Percentiles rank a stretch among this genome's conserved stretches.
These are phyloP conservation scores for Suhomyces faveliae DNA, from an alignment of 805 yeast species.

Conservation along the genomic window DNA sequence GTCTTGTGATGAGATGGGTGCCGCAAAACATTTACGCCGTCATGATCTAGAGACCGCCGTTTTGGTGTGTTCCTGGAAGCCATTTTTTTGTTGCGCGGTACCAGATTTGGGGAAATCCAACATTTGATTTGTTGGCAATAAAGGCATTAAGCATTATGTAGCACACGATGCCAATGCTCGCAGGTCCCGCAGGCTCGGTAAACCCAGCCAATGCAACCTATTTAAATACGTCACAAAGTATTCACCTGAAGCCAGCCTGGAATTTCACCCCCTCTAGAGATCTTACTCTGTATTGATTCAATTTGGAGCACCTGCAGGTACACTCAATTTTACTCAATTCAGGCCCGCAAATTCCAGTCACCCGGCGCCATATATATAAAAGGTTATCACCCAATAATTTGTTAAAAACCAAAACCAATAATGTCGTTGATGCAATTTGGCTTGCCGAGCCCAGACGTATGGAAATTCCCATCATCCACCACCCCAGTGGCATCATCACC, in stretches of 20 bases:
- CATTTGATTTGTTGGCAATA: background rate
- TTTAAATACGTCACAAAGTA: background rate
- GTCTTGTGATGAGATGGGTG: background rate
- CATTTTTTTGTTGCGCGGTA: background rate
- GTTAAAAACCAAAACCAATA: background rate
- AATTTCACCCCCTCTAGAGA: background rate
- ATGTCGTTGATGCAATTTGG: slow-evolving; percentile 29
- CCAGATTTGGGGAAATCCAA: background rate
- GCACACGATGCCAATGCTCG: background rate
- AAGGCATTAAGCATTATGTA: background rate
- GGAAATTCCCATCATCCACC: slow-evolving; percentile 28
- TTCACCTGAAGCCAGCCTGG: no score
- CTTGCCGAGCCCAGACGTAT: slow-evolving; percentile 32
- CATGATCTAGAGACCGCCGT: background rate
- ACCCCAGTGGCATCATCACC: slow-evolving; percentile 36
- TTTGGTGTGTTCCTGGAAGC: background rate
- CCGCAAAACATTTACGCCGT: background rate
- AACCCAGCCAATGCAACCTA: background rate
- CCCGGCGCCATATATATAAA: slow-evolving; percentile 1
- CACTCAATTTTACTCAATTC: background rate
- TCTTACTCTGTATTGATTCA: no score
- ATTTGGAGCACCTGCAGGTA: background rate
- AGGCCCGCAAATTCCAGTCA: background rate
- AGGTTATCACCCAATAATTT: background rate
- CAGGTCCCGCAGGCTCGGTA: background rate